Evolutionary conservation across 345 rosid genomes (phyloP).

Genomic region (Brassica rapa): DNA sequence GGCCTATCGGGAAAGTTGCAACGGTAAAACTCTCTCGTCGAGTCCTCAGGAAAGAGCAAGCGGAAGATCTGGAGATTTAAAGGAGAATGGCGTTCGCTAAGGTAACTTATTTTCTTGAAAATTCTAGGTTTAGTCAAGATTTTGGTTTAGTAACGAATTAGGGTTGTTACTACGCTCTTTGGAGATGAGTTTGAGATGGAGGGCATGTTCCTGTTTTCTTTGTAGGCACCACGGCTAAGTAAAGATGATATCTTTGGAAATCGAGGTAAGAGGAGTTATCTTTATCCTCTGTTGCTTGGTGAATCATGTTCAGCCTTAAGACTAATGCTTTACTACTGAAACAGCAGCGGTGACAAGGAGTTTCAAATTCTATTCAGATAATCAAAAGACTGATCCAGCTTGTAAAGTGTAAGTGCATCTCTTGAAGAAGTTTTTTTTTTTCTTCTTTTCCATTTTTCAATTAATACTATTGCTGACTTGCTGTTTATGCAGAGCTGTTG

Average conservation of each 20-base stretch:
- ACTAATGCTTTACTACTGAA: constrained; percentile 3
- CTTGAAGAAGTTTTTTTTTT: background rate
- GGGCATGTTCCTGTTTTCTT: background rate
- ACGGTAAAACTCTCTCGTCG: constrained; percentile 1
- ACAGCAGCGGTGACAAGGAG: constrained; percentile 47
- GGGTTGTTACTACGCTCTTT: background rate
- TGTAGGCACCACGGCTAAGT: constrained; percentile 35
- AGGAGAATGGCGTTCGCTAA: constrained; percentile 35
- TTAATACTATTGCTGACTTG: background rate
- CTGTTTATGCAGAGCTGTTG: constrained; percentile 27
- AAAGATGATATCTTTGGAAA: constrained; percentile 28
- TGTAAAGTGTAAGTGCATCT: constrained; percentile 48
- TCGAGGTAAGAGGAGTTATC: constrained; percentile 23
- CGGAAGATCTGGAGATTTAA: constrained; percentile 30
- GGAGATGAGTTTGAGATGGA: constrained; percentile 2
- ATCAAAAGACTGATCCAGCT: constrained; percentile 39
- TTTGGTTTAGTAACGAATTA: background rate
- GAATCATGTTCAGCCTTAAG: background rate
- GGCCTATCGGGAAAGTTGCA: constrained; percentile 7
- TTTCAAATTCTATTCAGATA: constrained; percentile 55
- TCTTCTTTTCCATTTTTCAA: background rate
- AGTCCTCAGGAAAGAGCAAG: background rate
- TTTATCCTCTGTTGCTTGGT: background rate
- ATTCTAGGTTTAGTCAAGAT: background rate
- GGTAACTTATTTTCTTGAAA: background rate